Evolutionary conservation across 2,329 filamentous ascomycete species (phyloP).

Genomic region (Aspergillus tamarii): DNA sequence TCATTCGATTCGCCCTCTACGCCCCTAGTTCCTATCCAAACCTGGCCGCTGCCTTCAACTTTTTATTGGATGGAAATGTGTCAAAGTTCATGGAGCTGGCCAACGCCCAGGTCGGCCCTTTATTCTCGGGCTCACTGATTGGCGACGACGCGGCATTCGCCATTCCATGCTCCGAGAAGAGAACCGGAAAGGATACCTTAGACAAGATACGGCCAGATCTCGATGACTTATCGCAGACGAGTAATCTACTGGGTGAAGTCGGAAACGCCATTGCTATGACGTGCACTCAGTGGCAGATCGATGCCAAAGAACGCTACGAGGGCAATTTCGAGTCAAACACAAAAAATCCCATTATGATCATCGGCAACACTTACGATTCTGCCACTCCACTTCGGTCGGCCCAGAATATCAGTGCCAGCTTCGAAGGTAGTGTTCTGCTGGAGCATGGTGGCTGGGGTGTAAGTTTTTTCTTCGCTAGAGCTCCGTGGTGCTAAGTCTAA

Average conservation of each 20-base stretch:
- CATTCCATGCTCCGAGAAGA: slow-evolving; percentile 7
- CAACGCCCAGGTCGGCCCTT: not conserved
- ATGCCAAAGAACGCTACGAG: slow-evolving; percentile 26
- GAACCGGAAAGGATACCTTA: not conserved
- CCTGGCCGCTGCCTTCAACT: not conserved
- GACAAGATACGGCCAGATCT: not conserved
- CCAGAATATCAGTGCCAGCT: slow-evolving; percentile 23
- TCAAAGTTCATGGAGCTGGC: not conserved
- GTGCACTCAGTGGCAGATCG: slow-evolving; percentile 26
- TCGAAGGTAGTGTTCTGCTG: slow-evolving; percentile 26
- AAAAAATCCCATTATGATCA: slow-evolving; percentile 26
- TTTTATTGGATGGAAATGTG: not conserved
- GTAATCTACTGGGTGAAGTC: slow-evolving; percentile 6
- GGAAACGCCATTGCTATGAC: slow-evolving; percentile 11
- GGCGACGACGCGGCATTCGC: not conserved
- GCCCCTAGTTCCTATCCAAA: not conserved
- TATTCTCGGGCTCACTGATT: not conserved
- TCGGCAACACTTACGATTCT: slow-evolving; percentile 28
- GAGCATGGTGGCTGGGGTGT: slow-evolving; percentile 24
- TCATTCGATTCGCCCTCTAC: slow-evolving; percentile 1
- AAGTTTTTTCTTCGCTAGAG: not conserved
- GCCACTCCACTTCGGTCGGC: slow-evolving; percentile 26
- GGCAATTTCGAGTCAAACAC: slow-evolving; percentile 27
- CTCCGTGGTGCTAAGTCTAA: not conserved
- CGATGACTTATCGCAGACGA: not conserved